Conservation (phyloP, 768 basidiomycete genomes). For the Neoboletus brunneissimus region DNA sequence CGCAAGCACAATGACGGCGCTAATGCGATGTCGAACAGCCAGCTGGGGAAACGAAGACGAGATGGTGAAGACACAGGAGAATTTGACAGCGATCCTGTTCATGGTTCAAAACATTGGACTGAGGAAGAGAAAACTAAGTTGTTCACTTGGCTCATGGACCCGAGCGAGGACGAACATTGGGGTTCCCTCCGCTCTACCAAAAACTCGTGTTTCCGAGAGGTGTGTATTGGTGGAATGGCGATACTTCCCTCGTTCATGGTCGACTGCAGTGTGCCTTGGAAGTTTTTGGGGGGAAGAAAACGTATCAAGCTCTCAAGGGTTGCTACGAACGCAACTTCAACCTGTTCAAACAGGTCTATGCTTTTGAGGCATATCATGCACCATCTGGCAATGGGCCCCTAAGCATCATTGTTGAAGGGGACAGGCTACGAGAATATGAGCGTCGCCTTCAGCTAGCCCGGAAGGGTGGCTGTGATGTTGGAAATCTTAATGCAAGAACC, state of each 20-base stretch:
- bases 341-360: conserved; percentile 78
- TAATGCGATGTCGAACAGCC: conserved; percentile 17
- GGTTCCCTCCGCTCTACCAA: conserved; percentile 74
- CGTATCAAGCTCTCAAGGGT: conserved; percentile 80
- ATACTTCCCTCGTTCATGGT: conserved; percentile 1
- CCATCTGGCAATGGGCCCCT: conserved; percentile 38
- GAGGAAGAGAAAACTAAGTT: conserved; percentile 79
- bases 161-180: conserved; percentile 72
- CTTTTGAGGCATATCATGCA: conserved; percentile 54
- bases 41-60: conserved; percentile 31
- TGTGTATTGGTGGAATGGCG: conserved; percentile 24
- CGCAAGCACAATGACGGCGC: conserved; percentile 50
- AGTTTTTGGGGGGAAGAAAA: conserved; percentile 74
- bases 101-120: conserved; percentile 82
- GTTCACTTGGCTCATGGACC: conserved; percentile 77
- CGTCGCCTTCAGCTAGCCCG: conserved; percentile 65
- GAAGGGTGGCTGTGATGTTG: conserved; percentile 65
- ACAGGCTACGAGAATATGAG: conserved; percentile 69
- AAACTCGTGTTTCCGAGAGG: conserved; percentile 81
- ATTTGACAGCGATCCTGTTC: conserved; percentile 37
- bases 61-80: conserved; percentile 29
- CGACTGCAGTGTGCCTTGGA: conserved; percentile 58
- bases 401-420: conserved; percentile 50
- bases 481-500: conserved; percentile 68
- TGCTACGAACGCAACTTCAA: conserved; percentile 86